Percentiles rank a stretch among this genome's conserved stretches.
Evolutionary conservation across 805 yeast genomes (phyloP).

Genomic region (Saccharomycopsis olivae): DNA sequence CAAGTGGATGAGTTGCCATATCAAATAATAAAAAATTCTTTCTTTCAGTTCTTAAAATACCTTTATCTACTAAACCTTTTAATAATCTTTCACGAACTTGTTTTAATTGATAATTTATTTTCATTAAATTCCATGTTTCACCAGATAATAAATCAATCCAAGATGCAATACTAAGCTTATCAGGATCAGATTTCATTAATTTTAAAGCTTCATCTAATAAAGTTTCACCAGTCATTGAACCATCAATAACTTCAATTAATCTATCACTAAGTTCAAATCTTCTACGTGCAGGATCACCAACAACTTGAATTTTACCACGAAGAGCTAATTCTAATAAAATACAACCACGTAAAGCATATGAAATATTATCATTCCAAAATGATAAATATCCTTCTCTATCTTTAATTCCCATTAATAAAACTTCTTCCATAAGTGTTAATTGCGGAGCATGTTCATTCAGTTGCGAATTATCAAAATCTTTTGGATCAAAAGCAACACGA

Average conservation of each 20-base stretch:
- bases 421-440: conserved; percentile 94
- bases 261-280: conserved; percentile 84
- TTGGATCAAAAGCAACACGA: conserved; percentile 75
- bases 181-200: conserved; percentile 77
- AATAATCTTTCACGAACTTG: conserved; percentile 96
- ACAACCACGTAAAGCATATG: conserved; percentile 93
- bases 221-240: conserved; percentile 87
- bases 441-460: conserved; percentile 42
- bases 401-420: conserved; percentile 81
- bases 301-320: conserved; percentile 78
- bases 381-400: conserved; percentile 94
- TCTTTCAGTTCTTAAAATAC: conserved; percentile 89
- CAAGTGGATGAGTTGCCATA: conserved; percentile 97
- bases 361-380: conserved; percentile 96
- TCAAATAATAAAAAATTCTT: conserved; percentile 90
- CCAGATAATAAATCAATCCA: conserved; percentile 94
- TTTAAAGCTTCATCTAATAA: conserved; percentile 87
- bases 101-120: conserved; percentile 88
- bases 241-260: conserved; percentile 76
- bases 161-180: conserved; percentile 63
- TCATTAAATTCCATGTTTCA: conserved; percentile 95
- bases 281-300: conserved; percentile 86
- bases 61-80: conserved; percentile 95
- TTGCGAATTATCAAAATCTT: conserved; percentile 29
- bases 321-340: conserved; percentile 86